Conservation (phyloP, 176 grass and related monocot species). For the Phoenix roebelenii region DNA sequence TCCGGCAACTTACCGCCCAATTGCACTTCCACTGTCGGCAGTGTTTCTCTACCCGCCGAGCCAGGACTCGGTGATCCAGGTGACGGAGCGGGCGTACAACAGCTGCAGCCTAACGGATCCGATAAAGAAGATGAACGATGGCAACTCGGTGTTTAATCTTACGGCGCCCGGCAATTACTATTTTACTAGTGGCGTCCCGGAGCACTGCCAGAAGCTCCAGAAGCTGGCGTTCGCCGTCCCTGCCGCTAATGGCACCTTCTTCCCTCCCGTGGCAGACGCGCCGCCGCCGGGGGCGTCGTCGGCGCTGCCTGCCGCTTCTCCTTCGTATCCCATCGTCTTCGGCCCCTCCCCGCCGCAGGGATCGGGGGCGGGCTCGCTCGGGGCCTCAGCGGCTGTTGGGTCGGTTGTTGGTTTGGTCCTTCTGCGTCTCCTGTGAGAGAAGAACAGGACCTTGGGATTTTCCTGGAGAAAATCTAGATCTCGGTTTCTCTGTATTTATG, state of each 20-base stretch:
- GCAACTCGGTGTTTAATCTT: slow-evolving; percentile 82
- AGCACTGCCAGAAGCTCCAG: slow-evolving; percentile 61
- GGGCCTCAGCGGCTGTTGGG: background rate
- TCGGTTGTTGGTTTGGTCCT: background rate
- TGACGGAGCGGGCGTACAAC: slow-evolving; percentile 47
- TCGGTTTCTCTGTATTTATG: too few species aligned
- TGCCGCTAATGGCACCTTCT: slow-evolving; percentile 41
- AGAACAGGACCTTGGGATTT: too few species aligned
- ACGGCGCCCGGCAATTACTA: slow-evolving; percentile 44
- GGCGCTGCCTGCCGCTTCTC: slow-evolving; percentile 17
- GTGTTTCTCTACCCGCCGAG: slow-evolving; percentile 72
- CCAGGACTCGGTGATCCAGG: slow-evolving; percentile 45
- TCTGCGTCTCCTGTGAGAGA: too few species aligned
- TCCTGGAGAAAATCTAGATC: too few species aligned
- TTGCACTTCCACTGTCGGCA: slow-evolving; percentile 7
- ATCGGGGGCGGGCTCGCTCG: background rate
- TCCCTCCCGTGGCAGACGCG: slow-evolving; percentile 25
- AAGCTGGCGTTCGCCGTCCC: slow-evolving; percentile 66
- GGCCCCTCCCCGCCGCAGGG: slow-evolving; percentile 17
- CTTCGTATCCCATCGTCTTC: slow-evolving; percentile 5
- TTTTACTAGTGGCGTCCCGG: slow-evolving; percentile 49
- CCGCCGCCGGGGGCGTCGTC: background rate
- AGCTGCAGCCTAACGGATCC: slow-evolving; percentile 40
- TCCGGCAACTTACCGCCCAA: background rate
- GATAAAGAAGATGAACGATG: slow-evolving; percentile 41